A percentile compares a stretch with the other conserved stretches of the same genome.
These are phyloP conservation scores for Rasamsonia emersonii DNA, from an alignment of 2,329 filamentous ascomycete species.

Conservation along the genomic window DNA sequence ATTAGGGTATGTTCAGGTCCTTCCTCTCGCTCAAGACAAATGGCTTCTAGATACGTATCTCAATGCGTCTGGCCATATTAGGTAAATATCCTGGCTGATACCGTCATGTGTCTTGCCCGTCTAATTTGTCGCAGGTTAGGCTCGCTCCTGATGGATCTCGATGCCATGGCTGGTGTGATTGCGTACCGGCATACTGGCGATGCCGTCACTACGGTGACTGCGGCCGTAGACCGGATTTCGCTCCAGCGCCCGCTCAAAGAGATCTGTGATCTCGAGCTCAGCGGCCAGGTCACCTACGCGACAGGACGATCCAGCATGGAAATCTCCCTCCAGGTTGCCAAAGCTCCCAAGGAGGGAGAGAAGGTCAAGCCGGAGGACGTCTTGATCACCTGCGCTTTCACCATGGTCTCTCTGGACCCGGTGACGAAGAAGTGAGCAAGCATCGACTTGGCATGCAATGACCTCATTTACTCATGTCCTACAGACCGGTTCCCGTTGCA, in stretches of 20 bases:
- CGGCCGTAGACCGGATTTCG: conserved; percentile 55
- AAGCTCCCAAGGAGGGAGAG: conserved; percentile 53
- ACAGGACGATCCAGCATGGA: conserved; percentile 66
- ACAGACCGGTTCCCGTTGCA: conserved; percentile 52
- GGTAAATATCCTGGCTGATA: conserved; percentile 39
- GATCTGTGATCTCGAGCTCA: conserved; percentile 70
- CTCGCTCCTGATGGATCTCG: conserved; percentile 70
- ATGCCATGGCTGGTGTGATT: conserved; percentile 67
- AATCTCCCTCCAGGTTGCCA: conserved; percentile 64
- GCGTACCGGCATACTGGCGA: conserved; percentile 66
- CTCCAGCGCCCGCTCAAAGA: conserved; percentile 65
- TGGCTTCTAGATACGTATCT: conserved; percentile 72
- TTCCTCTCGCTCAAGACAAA: conserved; percentile 63
- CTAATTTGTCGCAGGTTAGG: conserved; percentile 57
- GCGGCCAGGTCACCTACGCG: conserved; percentile 60
- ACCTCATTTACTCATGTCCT: no score
- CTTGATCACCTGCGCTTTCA: conserved; percentile 64
- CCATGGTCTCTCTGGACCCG: conserved; percentile 67
- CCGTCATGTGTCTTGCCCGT: no score
- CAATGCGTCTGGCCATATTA: conserved; percentile 66
- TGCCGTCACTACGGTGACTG: conserved; percentile 54
- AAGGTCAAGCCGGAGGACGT: conserved; percentile 50
- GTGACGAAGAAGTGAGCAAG: conserved; percentile 50
- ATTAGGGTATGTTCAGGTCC: conserved; percentile 37
- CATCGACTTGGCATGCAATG: no score